Conservation (phyloP, 73 alveolate genomes). For the Tetrahymena thermophila region DNA sequence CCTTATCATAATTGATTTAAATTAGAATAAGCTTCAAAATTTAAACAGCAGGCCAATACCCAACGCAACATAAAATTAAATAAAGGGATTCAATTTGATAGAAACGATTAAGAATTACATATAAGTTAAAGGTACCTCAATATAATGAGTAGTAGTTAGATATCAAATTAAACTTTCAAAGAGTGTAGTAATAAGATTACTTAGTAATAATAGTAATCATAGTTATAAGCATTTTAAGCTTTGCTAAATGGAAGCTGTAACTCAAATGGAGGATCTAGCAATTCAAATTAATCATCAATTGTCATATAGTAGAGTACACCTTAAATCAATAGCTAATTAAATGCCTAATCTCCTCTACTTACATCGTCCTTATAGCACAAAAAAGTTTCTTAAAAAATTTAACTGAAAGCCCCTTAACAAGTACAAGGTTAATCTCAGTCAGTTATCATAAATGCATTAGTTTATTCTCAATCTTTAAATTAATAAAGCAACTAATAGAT, state of each 20-base stretch:
- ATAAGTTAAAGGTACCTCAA: not conserved
- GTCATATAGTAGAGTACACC: not conserved
- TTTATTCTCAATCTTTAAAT: not conserved
- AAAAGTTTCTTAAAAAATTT: not conserved
- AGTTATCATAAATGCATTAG: not conserved
- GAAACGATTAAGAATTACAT: not conserved
- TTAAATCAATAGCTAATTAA: not conserved
- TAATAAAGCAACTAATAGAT: not conserved
- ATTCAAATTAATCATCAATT: not conserved
- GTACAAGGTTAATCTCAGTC: not conserved
- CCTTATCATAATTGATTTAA: not conserved
- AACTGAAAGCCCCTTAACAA: not conserved
- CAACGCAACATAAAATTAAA: not conserved
- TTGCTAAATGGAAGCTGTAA: not conserved
- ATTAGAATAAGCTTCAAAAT: not conserved
- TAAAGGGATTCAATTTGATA: not conserved
- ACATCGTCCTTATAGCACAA: not conserved
- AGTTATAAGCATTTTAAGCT: not conserved
- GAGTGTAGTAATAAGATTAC: not conserved
- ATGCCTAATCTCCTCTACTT: not conserved
- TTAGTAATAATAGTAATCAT: not conserved
- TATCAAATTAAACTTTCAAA: not conserved
- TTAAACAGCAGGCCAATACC: not conserved
- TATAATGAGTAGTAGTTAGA: not conserved
- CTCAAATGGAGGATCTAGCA: not conserved